phyloP scores from a whole-genome alignment of 495 filamentous ascomycete species.

The Mycothermus thermophilus region DNA sequence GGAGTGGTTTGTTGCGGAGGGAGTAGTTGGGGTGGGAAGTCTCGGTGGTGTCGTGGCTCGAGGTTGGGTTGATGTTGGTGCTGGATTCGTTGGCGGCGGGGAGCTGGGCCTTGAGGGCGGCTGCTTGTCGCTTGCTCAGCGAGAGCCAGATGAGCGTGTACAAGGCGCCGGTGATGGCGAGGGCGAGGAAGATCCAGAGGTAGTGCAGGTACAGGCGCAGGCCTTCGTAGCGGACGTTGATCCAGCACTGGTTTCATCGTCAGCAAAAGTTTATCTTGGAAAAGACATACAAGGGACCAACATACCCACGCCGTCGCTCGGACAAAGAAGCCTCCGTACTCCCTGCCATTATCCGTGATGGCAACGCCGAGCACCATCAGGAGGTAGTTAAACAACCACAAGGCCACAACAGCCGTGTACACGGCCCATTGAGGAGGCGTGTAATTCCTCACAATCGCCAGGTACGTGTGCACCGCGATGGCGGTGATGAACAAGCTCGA shows the following conservation, averaged over 20 bases:
- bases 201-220: slow-evolving; percentile 63
- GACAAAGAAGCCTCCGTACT: slow-evolving; percentile 41
- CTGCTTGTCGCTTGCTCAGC: slow-evolving; percentile 31
- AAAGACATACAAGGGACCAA: too few relatives aligned
- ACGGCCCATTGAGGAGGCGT: slow-evolving; percentile 42
- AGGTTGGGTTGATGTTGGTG: slow-evolving; percentile 1
- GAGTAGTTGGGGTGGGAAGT: slow-evolving; percentile 31
- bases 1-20: slow-evolving; percentile 52
- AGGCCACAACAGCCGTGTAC: slow-evolving; percentile 31
- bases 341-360: slow-evolving; percentile 31
- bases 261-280: too few relatives aligned
- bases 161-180: slow-evolving; percentile 48
- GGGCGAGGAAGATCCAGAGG: slow-evolving; percentile 62
- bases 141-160: slow-evolving; percentile 53
- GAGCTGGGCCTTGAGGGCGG: slow-evolving; percentile 7
- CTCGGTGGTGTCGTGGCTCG: not conserved
- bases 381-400: slow-evolving; percentile 48
- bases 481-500: slow-evolving; percentile 57
- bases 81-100: not conserved
- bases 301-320: slow-evolving; percentile 51
- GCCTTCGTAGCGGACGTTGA: slow-evolving; percentile 43
- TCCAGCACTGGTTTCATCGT: slow-evolving; percentile 70
- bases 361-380: slow-evolving; percentile 44
- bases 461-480: slow-evolving; percentile 57
- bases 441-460: slow-evolving; percentile 45